These are phyloP conservation scores for Arabidopsis hybrid DNA, from an alignment of 441 rosid genomes.

Conservation along the genomic window DNA sequence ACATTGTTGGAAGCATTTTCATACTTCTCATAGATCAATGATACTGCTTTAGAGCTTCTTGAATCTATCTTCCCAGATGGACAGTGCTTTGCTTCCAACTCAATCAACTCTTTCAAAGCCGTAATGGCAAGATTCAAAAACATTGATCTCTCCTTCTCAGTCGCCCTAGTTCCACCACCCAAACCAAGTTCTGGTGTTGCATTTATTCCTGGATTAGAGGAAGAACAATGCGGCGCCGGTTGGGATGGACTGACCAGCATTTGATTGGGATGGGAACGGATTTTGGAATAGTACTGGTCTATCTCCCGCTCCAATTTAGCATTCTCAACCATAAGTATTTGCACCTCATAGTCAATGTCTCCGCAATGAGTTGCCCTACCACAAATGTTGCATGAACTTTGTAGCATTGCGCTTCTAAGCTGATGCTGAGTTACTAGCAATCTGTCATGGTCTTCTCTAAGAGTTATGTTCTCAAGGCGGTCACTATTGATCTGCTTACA, in stretches of 20 bases:
- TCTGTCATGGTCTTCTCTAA: conserved; percentile 48
- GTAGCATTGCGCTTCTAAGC: conserved; percentile 39
- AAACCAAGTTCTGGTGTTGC: conserved; percentile 33
- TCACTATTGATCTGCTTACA: conserved; percentile 49
- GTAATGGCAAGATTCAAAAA: conserved; percentile 41
- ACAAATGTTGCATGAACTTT: conserved; percentile 49
- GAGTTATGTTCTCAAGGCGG: conserved; percentile 47
- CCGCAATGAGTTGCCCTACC: conserved; percentile 44
- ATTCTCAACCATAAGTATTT: conserved; percentile 50
- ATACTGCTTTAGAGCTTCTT: conserved; percentile 45
- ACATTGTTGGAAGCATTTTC: conserved; percentile 33
- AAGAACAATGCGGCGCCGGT: background rate
- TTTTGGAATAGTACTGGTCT: conserved; percentile 14
- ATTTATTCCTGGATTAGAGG: conserved; percentile 4
- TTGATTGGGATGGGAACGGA: conserved; percentile 31
- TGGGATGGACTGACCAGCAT: background rate
- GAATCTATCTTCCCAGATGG: conserved; percentile 48
- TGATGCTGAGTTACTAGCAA: conserved; percentile 48
- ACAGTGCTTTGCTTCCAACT: conserved; percentile 41
- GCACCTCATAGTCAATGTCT: conserved; percentile 40
- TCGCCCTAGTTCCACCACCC: conserved; percentile 34
- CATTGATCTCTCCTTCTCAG: conserved; percentile 12
- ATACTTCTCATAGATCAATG: conserved; percentile 49
- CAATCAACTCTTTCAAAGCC: conserved; percentile 53
- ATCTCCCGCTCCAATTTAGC: conserved; percentile 50